Conservation (phyloP, 768 basidiomycete genomes). For the Pisolithus albus region DNA sequence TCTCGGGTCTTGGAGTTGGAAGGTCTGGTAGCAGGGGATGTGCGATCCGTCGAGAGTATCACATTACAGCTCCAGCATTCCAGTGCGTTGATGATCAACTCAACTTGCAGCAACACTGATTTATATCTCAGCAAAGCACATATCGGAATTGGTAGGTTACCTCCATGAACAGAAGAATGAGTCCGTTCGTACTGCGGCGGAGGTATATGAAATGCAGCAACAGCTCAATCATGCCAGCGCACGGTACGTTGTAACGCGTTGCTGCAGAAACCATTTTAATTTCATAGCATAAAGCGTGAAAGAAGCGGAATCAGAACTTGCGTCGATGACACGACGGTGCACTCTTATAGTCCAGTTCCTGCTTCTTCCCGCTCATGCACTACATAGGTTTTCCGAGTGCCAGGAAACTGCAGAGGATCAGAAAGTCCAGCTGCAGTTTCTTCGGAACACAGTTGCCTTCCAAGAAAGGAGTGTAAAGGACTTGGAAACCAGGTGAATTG, state of each 20-base stretch:
- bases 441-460: conserved; percentile 25
- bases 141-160: conserved; percentile 17
- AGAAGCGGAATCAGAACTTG: conserved; percentile 19
- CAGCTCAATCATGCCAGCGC: conserved; percentile 16
- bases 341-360: conserved; percentile 16
- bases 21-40: conserved; percentile 14
- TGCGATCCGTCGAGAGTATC: conserved; percentile 14
- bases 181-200: conserved; percentile 17
- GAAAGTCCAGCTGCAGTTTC: conserved; percentile 20
- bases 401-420: conserved; percentile 20
- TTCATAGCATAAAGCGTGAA: conserved; percentile 15
- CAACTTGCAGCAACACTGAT: conserved; percentile 10
- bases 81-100: conserved; percentile 9
- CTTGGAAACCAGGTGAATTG: conserved; percentile 21
- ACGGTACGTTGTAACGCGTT: conserved; percentile 8
- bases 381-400: conserved; percentile 16
- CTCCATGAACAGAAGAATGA: conserved; percentile 25
- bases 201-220: conserved; percentile 22
- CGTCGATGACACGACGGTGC: conserved; percentile 27
- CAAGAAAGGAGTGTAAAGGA: conserved; percentile 23
- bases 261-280: conserved; percentile 7
- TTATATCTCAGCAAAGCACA: conserved; percentile 9
- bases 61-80: conserved; percentile 20
- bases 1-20: conserved; percentile 35
- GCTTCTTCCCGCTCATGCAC: conserved; percentile 9